These are phyloP conservation scores for Pleurotus tuber-regium DNA, from an alignment of 768 basidiomycete genomes.

Conservation along the genomic window DNA sequence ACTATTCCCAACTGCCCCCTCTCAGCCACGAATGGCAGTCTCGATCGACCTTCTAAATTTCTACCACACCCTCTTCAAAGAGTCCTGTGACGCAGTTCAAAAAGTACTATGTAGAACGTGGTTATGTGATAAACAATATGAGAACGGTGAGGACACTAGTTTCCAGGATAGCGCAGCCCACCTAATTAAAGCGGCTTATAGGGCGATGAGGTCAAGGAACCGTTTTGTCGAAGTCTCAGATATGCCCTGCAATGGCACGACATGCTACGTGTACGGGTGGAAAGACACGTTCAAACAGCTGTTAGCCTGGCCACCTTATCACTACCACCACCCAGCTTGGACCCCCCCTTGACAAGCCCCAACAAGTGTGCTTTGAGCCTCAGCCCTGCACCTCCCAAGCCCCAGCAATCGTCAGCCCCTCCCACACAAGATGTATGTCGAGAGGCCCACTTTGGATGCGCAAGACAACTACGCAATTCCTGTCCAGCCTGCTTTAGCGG, in stretches of 20 bases:
- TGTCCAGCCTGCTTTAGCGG: constrained; percentile 12
- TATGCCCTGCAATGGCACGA: constrained; percentile 28
- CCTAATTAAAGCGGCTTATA: too few species aligned
- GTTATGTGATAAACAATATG: constrained; percentile 17
- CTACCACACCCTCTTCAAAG: constrained; percentile 31
- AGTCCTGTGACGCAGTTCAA: constrained; percentile 34
- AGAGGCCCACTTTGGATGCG: not conserved
- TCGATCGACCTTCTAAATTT: constrained; percentile 30
- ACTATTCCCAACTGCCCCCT: constrained; percentile 30
- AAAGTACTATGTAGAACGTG: constrained; percentile 25
- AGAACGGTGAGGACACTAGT: constrained; percentile 12
- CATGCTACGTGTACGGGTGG: constrained; percentile 15
- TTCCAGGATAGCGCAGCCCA: too few species aligned
- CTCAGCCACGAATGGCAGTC: constrained; percentile 20
- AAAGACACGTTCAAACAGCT: constrained; percentile 12
- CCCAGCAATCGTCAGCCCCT: not conserved
- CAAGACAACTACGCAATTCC: not conserved
- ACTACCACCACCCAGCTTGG: too few species aligned
- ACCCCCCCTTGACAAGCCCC: too few species aligned
- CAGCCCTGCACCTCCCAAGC: not conserved
- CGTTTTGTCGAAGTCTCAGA: constrained; percentile 25
- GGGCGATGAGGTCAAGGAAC: constrained; percentile 24
- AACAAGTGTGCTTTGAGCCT: not conserved
- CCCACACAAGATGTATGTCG: not conserved
- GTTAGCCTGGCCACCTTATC: too few species aligned